Conservation (phyloP, 2,329 filamentous ascomycete genomes). For the Monosporascus ibericus region DNA sequence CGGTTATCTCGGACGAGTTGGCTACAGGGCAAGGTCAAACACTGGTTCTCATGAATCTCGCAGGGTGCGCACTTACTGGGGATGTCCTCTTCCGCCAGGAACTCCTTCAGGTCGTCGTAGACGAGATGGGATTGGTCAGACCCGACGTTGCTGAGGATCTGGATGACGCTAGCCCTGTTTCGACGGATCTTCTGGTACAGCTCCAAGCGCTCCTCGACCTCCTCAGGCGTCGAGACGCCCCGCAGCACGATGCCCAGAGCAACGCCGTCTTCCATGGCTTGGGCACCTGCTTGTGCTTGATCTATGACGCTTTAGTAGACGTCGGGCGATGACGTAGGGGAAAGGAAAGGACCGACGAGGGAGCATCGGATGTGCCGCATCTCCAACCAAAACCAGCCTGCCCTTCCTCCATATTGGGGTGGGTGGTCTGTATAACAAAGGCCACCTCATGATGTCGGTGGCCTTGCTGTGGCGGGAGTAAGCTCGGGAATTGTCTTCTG, state of each 20-base stretch:
- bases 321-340: neutral
- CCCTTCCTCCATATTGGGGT: constrained; percentile 27
- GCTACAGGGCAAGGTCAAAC: neutral
- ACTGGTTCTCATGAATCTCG: neutral
- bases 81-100: neutral
- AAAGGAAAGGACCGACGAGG: constrained; percentile 22
- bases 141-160: constrained; percentile 24
- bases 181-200: constrained; percentile 19
- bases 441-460: constrained; percentile 28
- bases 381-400: constrained; percentile 27
- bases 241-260: constrained; percentile 25
- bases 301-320: constrained; percentile 17
- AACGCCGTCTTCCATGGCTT: constrained; percentile 30
- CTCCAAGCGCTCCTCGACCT: constrained; percentile 16
- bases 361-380: constrained; percentile 34
- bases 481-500: neutral
- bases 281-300: constrained; percentile 32
- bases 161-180: constrained; percentile 19
- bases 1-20: neutral
- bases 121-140: constrained; percentile 11
- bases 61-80: neutral
- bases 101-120: constrained; percentile 1
- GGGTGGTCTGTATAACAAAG: constrained; percentile 28
- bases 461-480: constrained; percentile 23
- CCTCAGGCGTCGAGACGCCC: constrained; percentile 8